Conservation (phyloP, 352 stramenopile genomes). For the Halophytophthora polymorphica region DNA sequence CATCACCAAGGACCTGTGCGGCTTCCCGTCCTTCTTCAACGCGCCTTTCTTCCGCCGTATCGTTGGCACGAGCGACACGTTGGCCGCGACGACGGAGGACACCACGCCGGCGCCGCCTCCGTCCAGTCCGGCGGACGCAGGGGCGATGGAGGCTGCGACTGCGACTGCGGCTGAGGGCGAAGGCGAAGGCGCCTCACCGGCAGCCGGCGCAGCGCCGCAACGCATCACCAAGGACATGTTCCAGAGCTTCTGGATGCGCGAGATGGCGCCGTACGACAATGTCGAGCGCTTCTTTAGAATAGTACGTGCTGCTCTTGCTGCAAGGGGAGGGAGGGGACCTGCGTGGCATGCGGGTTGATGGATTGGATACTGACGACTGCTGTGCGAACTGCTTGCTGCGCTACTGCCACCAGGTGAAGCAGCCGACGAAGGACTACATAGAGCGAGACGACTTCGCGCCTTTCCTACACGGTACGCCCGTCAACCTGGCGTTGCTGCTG, state of each 20-base stretch:
- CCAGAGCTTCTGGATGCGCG: slow-evolving; percentile 90
- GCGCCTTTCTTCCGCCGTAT: slow-evolving; percentile 95
- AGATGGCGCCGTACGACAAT: slow-evolving; percentile 95
- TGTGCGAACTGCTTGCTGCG: slow-evolving; percentile 1
- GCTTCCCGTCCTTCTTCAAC: slow-evolving; percentile 99
- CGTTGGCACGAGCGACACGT: slow-evolving; percentile 20
- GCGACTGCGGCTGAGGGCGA: slow-evolving; percentile 24
- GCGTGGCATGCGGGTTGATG: not conserved
- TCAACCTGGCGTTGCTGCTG: no score
- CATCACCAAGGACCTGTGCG: slow-evolving; percentile 97
- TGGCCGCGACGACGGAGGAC: slow-evolving; percentile 23
- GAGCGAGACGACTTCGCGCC: slow-evolving; percentile 96
- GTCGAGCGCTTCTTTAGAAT: slow-evolving; percentile 98
- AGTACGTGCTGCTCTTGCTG: slow-evolving; percentile 37
- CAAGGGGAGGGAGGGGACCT: not conserved
- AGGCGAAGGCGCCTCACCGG: no score
- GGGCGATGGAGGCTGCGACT: slow-evolving; percentile 2
- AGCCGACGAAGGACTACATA: slow-evolving; percentile 88
- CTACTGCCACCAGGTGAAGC: slow-evolving; percentile 80
- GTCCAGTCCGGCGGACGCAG: slow-evolving; percentile 9
- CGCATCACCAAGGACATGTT: slow-evolving; percentile 89
- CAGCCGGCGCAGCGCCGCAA: slow-evolving; percentile 16
- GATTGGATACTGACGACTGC: slow-evolving; percentile 10
- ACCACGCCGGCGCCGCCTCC: no score
- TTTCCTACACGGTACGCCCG: slow-evolving; percentile 89